A percentile compares a stretch with the other conserved stretches of the same genome.
These are phyloP conservation scores for Combretum micranthum DNA, from an alignment of 345 rosid genomes.

Conservation along the genomic window DNA sequence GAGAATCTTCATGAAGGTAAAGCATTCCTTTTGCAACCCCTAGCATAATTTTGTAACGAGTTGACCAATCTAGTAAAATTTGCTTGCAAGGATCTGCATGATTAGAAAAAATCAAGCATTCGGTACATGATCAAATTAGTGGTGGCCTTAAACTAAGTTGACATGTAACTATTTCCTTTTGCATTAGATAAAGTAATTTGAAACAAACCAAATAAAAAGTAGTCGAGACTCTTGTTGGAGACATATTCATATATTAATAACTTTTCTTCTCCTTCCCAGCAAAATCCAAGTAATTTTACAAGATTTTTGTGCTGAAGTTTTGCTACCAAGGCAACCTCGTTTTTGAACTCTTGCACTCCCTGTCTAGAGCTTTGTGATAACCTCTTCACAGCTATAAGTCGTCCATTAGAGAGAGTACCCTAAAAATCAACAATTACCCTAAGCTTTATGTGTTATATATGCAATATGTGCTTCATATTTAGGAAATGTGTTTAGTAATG, in stretches of 20 bases:
- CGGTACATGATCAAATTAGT: not conserved
- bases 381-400: constrained; percentile 25
- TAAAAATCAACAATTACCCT: not conserved
- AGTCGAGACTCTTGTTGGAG: constrained; percentile 23
- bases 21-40: constrained; percentile 33
- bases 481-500: too few species aligned
- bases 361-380: constrained; percentile 20
- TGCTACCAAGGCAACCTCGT: constrained; percentile 19
- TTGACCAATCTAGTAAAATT: constrained; percentile 11
- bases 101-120: not conserved
- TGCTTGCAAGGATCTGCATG: not conserved
- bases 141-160: not conserved
- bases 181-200: too few species aligned
- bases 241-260: constrained; percentile 23
- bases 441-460: too few species aligned
- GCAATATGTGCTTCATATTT: too few species aligned
- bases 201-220: constrained; percentile 20
- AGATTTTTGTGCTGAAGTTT: constrained; percentile 30
- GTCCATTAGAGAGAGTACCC: constrained; percentile 19
- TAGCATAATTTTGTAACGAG: constrained; percentile 14
- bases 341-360: constrained; percentile 24
- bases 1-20: constrained; percentile 29
- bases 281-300: constrained; percentile 23
- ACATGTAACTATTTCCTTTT: not conserved
- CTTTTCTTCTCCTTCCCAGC: constrained; percentile 17